Conservation (phyloP, 2,329 filamentous ascomycete genomes). For the Aulographum hederae region DNA sequence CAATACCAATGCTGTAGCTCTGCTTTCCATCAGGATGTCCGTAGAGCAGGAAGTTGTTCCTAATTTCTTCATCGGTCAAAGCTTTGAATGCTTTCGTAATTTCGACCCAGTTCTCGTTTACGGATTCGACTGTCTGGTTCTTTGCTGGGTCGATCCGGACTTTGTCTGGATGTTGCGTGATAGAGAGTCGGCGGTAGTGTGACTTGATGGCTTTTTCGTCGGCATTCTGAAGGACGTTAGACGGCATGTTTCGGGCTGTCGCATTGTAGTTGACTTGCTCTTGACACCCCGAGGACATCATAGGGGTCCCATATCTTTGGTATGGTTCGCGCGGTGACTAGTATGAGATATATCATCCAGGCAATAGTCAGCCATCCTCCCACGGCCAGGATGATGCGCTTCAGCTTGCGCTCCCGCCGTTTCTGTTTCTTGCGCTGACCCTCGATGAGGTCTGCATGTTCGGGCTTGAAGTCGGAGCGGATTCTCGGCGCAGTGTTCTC, state of each 20-base stretch:
- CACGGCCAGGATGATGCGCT: constrained; percentile 60
- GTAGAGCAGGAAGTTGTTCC: constrained; percentile 91
- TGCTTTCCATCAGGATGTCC: constrained; percentile 97
- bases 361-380: constrained; percentile 69
- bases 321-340: constrained; percentile 51
- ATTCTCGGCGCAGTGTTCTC: constrained; percentile 70
- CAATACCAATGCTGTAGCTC: constrained; percentile 94
- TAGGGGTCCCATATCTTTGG: constrained; percentile 93
- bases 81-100: constrained; percentile 97
- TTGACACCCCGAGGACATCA: constrained; percentile 73
- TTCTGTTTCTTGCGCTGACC: constrained; percentile 70
- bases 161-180: constrained; percentile 89
- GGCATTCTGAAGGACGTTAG: too few species aligned
- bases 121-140: constrained; percentile 70
- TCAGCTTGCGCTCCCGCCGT: constrained; percentile 74
- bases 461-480: constrained; percentile 60
- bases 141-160: constrained; percentile 62
- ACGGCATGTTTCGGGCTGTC: too few species aligned
- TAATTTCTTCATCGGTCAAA: constrained; percentile 88
- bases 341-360: constrained; percentile 83
- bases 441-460: constrained; percentile 70
- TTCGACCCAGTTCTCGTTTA: constrained; percentile 84
- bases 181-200: constrained; percentile 71
- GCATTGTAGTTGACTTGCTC: constrained; percentile 47
- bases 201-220: constrained; percentile 84